Percentiles rank a stretch among this genome's conserved stretches.
Conservation (phyloP, 1,284 basidiomycete species). For the Moesziomyces antarcticus region DNA sequence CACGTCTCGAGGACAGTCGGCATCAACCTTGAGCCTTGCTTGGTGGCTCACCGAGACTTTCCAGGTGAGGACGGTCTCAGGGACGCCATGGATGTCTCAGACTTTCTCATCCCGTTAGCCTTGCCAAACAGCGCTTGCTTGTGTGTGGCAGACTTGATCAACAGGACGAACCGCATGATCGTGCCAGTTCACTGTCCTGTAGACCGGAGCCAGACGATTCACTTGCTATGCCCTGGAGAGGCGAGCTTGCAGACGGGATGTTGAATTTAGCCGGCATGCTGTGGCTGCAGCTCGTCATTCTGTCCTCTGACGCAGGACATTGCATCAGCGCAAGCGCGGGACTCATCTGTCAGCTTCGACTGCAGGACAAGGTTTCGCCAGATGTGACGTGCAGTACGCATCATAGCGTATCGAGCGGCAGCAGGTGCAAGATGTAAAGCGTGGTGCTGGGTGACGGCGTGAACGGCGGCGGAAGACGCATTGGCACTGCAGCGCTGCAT, state of each 20-base stretch:
- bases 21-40: too few species aligned
- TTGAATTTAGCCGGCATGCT: conserved; percentile 15
- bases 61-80: background rate
- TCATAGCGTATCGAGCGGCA: background rate
- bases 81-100: background rate
- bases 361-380: too few species aligned
- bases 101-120: background rate
- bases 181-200: too few species aligned
- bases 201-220: too few species aligned
- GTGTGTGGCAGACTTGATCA: background rate
- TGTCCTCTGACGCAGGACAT: too few species aligned
- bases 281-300: background rate
- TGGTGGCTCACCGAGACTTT: background rate
- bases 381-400: background rate
- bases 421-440: too few species aligned
- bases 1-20: background rate
- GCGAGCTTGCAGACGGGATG: conserved; percentile 8
- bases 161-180: background rate
- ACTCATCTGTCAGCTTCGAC: too few species aligned
- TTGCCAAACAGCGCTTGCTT: background rate
- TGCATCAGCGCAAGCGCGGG: too few species aligned
- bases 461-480: too few species aligned
- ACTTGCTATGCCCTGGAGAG: too few species aligned
- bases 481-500: too few species aligned
- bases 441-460: too few species aligned